These are phyloP conservation scores for Lithospermum erythrorhizon DNA, from an alignment of 257 asterid genomes.

Conservation along the genomic window DNA sequence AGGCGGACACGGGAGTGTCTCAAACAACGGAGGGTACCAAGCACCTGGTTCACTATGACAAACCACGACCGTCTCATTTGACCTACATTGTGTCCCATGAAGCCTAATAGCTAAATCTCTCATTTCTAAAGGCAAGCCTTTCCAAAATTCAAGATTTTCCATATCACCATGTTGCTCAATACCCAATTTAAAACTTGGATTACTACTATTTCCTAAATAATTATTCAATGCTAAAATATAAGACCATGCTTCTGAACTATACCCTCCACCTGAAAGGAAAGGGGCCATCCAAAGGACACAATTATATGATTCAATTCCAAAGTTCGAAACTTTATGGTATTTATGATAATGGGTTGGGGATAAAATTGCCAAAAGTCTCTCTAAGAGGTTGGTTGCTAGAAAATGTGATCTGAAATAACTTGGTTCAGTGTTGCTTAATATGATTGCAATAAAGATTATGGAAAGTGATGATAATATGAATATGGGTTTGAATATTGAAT, in stretches of 20 bases:
- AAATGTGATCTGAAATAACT: too few species aligned
- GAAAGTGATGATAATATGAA: slow-evolving; percentile 33
- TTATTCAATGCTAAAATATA: slow-evolving; percentile 49
- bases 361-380: slow-evolving; percentile 2
- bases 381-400: too few species aligned
- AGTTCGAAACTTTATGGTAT: neutral
- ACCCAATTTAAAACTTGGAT: slow-evolving; percentile 41
- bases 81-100: slow-evolving; percentile 33
- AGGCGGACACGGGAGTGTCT: slow-evolving; percentile 73
- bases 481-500: slow-evolving; percentile 26
- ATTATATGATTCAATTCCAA: slow-evolving; percentile 22
- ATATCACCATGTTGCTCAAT: slow-evolving; percentile 72
- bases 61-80: slow-evolving; percentile 52
- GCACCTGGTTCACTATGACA: slow-evolving; percentile 98
- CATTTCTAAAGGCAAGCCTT: slow-evolving; percentile 62
- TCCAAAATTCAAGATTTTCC: slow-evolving; percentile 56
- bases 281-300: slow-evolving; percentile 96
- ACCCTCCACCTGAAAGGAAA: slow-evolving; percentile 87
- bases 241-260: slow-evolving; percentile 95
- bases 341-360: slow-evolving; percentile 8
- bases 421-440: too few species aligned
- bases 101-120: slow-evolving; percentile 45
- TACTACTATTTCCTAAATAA: slow-evolving; percentile 23
- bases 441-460: slow-evolving; percentile 8
- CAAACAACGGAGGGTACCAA: slow-evolving; percentile 75